Evolutionary conservation across 148 eudicot genomes (phyloP), one percentile per base, ranked within the genome.

Genomic region (Chenopodium quinoa): DNA sequence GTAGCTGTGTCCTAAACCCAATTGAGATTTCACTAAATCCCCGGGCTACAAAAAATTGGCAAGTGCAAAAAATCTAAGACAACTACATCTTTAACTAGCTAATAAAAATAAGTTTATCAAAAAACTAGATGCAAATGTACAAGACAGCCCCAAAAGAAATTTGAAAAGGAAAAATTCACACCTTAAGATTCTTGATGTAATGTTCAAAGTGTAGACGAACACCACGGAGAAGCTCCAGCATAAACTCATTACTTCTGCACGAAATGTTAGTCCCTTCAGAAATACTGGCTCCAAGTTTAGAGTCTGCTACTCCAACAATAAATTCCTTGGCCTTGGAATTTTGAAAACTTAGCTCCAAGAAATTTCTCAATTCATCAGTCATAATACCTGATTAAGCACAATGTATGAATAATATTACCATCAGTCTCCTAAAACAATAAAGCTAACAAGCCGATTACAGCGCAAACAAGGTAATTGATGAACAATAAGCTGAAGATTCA

Each of bases 1-100:
- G 91, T 96, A 96, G 90, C 97, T 92, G 90, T 96, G 99, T 29
- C 85, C 97, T 20, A 94, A 86, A 85, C 99, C 99, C 77, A 96
- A 90, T 84, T 94, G 99, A 74, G 99, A 90, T 88, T 96, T 96
- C 91, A 94, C 99, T 89, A 94, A 84, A 75, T 96, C 98, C 71
- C 97, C 99, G 76, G 93, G 91, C 99, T 96, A 77, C 77, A 77
- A 10, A 83, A 66, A 71, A 44, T 27, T 27, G 29, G 63, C 1
- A 70, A 64, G 72, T 70, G 66, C 54, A 78, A 65, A 4, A 37
- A 52, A 37, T 46, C 23, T 70, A 63, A 27, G 71, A 71, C 8
- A 47, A 73, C 19, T 46, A 7, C 47, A 11, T 29, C 76, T 40
- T 23, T 10, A 60, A 44, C 19, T 2, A 22, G 14, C 25, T 40